Percentiles rank a stretch among this genome's conserved stretches.
phyloP scores from a whole-genome alignment of 2,329 filamentous ascomycete species.

The Pseudogymnoascus sp. region DNA sequence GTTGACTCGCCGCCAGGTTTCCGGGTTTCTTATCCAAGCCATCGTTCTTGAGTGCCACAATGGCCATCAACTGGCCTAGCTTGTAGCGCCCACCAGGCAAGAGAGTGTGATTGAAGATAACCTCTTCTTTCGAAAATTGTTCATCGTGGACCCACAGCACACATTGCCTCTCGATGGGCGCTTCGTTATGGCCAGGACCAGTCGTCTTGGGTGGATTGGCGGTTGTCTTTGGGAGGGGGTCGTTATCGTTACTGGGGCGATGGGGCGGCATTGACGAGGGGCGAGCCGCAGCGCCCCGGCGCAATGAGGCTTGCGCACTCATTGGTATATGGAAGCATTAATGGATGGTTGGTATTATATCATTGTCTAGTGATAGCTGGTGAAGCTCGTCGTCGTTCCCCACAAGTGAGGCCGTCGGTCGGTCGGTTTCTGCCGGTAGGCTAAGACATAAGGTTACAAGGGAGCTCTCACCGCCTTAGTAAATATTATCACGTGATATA shows the following conservation, averaged over 20 bases:
- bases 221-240: not conserved
- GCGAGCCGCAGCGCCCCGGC: conserved; percentile 4
- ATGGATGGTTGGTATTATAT: not conserved
- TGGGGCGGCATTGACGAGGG: not conserved
- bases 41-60: conserved; percentile 53
- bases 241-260: not conserved
- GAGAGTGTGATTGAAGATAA: conserved; percentile 67
- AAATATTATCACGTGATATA: not conserved
- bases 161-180: conserved; percentile 23
- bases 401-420: not conserved
- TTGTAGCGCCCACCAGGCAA: conserved; percentile 56
- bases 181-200: not conserved
- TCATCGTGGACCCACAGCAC: conserved; percentile 46
- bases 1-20: conserved; percentile 14
- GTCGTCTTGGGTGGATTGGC: not conserved
- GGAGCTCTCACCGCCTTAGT: not conserved
- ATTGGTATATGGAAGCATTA: conserved; percentile 6
- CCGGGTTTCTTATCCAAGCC: conserved; percentile 25
- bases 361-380: not conserved
- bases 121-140: conserved; percentile 66
- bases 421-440: not conserved
- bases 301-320: conserved; percentile 7
- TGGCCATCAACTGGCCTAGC: conserved; percentile 63
- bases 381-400: not conserved
- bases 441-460: not conserved